Conservation (phyloP, 495 filamentous ascomycete genomes). For the Penicillium dipodomyicola region DNA sequence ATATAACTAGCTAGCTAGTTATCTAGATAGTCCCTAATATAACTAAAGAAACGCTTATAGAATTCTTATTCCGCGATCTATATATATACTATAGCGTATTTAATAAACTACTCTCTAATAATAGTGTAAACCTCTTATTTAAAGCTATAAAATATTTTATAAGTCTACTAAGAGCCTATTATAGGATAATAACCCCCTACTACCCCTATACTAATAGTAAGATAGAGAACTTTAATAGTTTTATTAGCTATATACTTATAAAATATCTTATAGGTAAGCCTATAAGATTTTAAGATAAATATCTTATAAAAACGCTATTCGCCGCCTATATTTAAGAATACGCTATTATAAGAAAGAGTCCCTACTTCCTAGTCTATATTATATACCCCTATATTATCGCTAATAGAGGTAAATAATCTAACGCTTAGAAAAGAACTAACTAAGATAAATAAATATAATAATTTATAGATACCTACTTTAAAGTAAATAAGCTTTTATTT, state of each 20-base stretch:
- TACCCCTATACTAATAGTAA: constrained; percentile 4
- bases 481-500: background rate
- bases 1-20: background rate
- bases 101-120: constrained; percentile 2
- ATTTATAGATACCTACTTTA: background rate
- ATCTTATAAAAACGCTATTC: background rate
- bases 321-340: background rate
- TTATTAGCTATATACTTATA: constrained; percentile 4
- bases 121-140: background rate
- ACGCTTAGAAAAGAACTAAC: background rate
- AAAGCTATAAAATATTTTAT: background rate
- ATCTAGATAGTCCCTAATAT: background rate
- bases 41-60: background rate
- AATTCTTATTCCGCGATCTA: constrained; percentile 1
- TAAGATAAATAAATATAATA: background rate
- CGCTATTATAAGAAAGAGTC: background rate
- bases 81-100: background rate
- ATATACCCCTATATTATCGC: background rate
- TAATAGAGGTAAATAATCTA: background rate
- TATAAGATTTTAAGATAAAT: too few relatives aligned
- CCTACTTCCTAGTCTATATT: constrained; percentile 1
- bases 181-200: background rate
- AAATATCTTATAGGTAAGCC: too few relatives aligned
- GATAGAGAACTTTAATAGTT: constrained; percentile 7
- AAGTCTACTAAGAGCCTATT: background rate